Base-by-base conservation (phyloP, 2,329 filamentous ascomycete species). In the Diaporthe destruens region DNA sequence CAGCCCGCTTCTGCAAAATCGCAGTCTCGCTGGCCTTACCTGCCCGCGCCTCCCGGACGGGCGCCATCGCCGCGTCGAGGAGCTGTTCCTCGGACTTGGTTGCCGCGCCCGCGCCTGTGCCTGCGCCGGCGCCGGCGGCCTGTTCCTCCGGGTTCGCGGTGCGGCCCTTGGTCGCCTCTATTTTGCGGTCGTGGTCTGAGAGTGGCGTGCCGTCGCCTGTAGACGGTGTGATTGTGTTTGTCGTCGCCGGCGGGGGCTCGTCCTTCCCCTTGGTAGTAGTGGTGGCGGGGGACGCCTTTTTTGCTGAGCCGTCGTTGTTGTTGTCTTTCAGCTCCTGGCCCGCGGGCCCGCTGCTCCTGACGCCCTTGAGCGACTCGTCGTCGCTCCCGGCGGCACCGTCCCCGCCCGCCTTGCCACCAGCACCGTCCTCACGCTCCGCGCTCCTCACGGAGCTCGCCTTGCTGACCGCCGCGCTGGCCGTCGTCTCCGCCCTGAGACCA, bases 381-480 rank as follows among this genome's bases (percentile, higher is more conserved):
- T 73, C 78, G 4, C 18, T 66, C n/a, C 74, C 73, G 1, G 56
- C 63, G n/a, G n/a, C n/a, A n/a, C 70, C 76, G 20, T 12, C 49
- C 0, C 2, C 44, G 6, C 55, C 32, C 1, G n/a, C 25, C 20
- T 25, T 57, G 3, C 29, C 32, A 6, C 23, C 39, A 5, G 51
- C 72, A 6, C 75, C 61, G 25, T 76, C 75, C 54, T 55, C 73
- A 3, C 75, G 59, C 25, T 76, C 75, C 49, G 77, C 73, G 71
- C 84, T 88, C 77, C 83, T 85, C 25, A 94, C 81, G 78, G 93
- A 96, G 77, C 91, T 95, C 1, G 93, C 92, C 75, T 90, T 88
- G 79, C 93, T 95, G 20, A 94, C 85, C 69, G 90, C 86, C 1
- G 87, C 88, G 75, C 92, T 94, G 0, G 87, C 87, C 0, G 91